Base-by-base conservation (phyloP, 2,329 filamentous ascomycete species). In the Trichoderma harzianum region DNA sequence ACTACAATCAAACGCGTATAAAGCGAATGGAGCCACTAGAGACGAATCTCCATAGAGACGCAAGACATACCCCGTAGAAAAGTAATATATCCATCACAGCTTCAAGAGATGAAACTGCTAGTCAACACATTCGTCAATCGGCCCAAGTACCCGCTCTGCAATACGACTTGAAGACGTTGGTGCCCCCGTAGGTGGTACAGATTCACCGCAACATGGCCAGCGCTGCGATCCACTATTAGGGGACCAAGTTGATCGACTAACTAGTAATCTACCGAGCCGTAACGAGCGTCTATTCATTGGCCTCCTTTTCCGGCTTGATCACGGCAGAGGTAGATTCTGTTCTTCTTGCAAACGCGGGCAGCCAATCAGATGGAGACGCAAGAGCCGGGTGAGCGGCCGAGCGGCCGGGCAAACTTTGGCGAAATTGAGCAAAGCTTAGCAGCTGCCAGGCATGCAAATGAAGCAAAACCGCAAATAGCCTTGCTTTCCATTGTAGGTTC, bases 171-270 rank as follows among this genome's bases (percentile, higher is more conserved):
- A 21, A 36, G 24, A 68, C 34, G 51, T 21, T 28, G 64, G 47
- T n/a, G 24, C 64, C 51, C 43, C 24, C 64, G 32, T 39, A n/a
- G 18, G 47, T 57, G 32, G 63, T 36, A 53, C 63, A 60, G 55
- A 69, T 60, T 32, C 66, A 69, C 66, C 66, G 66, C 55, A 69
- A 69, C 66, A 69, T 69, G 28, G 34, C 28, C 53, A 39, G 34
- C 16, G 14, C 11, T 12, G 36, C n/a, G 66, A 69, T 60, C 66
- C 66, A 69, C 66, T 69, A 61, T 69, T 69, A 61, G 36, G 66
- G 66, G 66, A 61, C 66, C 66, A 61, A 51, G 55, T 60, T 32
- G 36, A 68, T 55, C 63, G 36, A 32, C 55, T 60, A 32, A 28
- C 55, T 32, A 32, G 18, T 32, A 57, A 57, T 57, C 63, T 67